These are phyloP conservation scores for Inonotus hispidus DNA, from an alignment of 1,284 basidiomycete genomes.

Conservation along the genomic window DNA sequence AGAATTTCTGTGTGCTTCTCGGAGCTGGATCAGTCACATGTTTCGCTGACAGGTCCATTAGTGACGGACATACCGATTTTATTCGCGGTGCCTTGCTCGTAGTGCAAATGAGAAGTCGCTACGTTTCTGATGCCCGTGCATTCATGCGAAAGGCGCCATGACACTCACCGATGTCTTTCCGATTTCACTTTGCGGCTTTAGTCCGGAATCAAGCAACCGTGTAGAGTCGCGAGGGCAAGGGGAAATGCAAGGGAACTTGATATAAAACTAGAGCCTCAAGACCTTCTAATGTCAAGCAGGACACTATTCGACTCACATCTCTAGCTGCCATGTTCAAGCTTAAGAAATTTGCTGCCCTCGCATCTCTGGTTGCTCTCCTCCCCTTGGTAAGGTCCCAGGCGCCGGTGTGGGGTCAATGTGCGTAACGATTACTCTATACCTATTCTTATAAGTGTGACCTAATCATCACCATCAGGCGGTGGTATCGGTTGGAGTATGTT, in stretches of 20 bases:
- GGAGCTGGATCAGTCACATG: slow-evolving; percentile 10
- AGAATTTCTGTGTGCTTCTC: background rate
- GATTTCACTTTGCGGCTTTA: slow-evolving; percentile 35
- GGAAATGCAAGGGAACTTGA: background rate
- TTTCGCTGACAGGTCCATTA: background rate
- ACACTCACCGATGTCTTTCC: slow-evolving; percentile 43
- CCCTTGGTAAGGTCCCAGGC: slow-evolving; percentile 42
- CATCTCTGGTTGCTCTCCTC: slow-evolving; percentile 41
- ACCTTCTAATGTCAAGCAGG: background rate
- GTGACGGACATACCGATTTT: background rate
- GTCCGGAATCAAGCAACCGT: slow-evolving; percentile 31
- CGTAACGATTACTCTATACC: background rate
- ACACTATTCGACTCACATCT: background rate
- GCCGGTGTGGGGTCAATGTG: slow-evolving; percentile 28
- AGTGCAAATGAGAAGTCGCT: background rate
- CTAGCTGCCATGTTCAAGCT: slow-evolving; percentile 37
- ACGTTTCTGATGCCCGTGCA: background rate
- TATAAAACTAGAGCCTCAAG: slow-evolving; percentile 3
- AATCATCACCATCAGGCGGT: slow-evolving; percentile 38
- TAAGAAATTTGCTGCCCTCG: slow-evolving; percentile 36
- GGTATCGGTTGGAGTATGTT: slow-evolving; percentile 45
- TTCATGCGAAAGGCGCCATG: slow-evolving; percentile 14
- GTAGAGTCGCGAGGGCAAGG: background rate
- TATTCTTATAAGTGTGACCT: background rate
- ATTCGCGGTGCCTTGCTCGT: slow-evolving; percentile 5